Evolutionary conservation across 1,139 yeast species (phyloP), one percentile per base, ranked within the genome.

Genomic region (Debaryomyces robertsiae): DNA sequence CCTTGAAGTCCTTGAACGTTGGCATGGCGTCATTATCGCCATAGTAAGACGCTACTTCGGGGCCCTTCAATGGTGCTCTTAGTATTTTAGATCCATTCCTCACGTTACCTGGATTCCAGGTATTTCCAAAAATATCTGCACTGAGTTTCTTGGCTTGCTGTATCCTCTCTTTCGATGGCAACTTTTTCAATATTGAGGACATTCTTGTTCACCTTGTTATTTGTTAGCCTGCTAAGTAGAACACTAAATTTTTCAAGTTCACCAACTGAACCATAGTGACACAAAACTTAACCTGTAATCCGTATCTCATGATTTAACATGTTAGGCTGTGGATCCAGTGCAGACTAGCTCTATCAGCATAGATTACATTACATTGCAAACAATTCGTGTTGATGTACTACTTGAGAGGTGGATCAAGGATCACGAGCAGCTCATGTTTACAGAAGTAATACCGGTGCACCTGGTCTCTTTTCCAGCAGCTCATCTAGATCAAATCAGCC

Each of bases 41-140:
- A 60, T 90, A 90, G 61, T 89, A 90, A 47, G 77, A 69, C 39
- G 81, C 81, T 36, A 88, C 62, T 29, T 80, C 70, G 23, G 87
- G 88, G 25, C 98, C 98, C 57, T 78, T 81, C 47, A 90, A 75
- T 29, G 88, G 84, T 36, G 82, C 78, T 38, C 84, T 74, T 47
- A 90, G 73, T 27, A 87, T 80, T 59, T 85, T 84, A 37, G 90
- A 69, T 27, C 96, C 96, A 23, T 88, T 87, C 58, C 96, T 79
- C 41, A 69, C 66, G 32, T 75, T 69, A 3, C 73, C 67, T 17
- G 96, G 97, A 62, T 90, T 90, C 65, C 64, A 65, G 22, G 49
- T 44, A 34, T 63, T 60, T 25, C 65, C 67, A 44, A 68, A 68
- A 30, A 68, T 67, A 25, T 57, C 52, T 9, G 67, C 63, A 32